Evolutionary conservation across 768 basidiomycete species (phyloP).

Genomic region (Tylopilus sp.): DNA sequence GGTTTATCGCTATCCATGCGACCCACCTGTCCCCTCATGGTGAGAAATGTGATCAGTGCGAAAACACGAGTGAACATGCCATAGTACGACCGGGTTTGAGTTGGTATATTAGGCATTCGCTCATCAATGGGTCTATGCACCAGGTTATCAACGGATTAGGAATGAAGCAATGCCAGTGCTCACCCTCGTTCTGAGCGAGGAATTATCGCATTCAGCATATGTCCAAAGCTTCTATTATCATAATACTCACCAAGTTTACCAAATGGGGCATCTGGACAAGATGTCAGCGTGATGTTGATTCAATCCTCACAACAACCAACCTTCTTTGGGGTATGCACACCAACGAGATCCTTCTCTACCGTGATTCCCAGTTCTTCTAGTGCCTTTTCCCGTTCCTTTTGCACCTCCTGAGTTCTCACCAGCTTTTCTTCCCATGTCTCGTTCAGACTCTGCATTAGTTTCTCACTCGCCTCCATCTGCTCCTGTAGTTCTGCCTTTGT

Average conservation of each 20-base stretch:
- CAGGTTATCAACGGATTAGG: conserved; percentile 4
- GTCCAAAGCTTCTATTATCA: neutral
- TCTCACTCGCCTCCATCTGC: conserved; percentile 93
- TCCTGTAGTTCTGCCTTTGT: conserved; percentile 97
- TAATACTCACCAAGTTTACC: conserved; percentile 77
- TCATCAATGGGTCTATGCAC: conserved; percentile 85
- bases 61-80: conserved; percentile 37
- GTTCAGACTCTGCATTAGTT: conserved; percentile 88
- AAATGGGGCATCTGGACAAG: conserved; percentile 79
- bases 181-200: conserved; percentile 64
- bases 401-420: conserved; percentile 86
- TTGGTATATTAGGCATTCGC: conserved; percentile 92
- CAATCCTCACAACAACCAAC: conserved; percentile 31
- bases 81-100: conserved; percentile 82
- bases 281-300: conserved; percentile 10
- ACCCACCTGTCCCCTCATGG: conserved; percentile 57
- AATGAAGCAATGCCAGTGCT: conserved; percentile 16
- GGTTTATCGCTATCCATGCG: conserved; percentile 77
- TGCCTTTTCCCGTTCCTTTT: conserved; percentile 96
- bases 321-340: conserved; percentile 98
- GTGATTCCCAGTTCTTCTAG: conserved; percentile 97
- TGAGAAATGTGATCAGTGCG: conserved; percentile 12
- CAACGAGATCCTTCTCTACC: conserved; percentile 93
- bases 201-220: conserved; percentile 13
- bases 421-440: conserved; percentile 98